Percentiles rank a stretch among this genome's conserved stretches.
These are phyloP conservation scores for Mycogone perniciosa DNA, from an alignment of 2,329 filamentous ascomycete species.

Conservation along the genomic window DNA sequence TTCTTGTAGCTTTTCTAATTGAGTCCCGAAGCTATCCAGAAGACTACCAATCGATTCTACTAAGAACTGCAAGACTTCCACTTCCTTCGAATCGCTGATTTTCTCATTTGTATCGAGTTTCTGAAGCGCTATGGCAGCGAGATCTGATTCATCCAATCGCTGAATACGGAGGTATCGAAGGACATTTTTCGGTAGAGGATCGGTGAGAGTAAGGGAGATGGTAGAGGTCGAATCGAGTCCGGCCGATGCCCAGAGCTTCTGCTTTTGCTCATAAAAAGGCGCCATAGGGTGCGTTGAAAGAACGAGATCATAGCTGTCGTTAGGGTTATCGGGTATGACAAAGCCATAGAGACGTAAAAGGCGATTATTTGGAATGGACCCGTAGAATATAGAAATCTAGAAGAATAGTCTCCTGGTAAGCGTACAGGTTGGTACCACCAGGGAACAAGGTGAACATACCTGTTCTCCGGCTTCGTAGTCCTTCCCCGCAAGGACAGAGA, in stretches of 20 bases:
- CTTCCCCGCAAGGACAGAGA: slow-evolving; percentile 23
- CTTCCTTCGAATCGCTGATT: slow-evolving; percentile 27
- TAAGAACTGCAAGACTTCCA: slow-evolving; percentile 26
- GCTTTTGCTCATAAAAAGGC: slow-evolving; percentile 28
- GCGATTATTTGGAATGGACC: slow-evolving; percentile 27
- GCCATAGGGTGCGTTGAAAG: slow-evolving; percentile 28
- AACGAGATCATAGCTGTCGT: slow-evolving; percentile 32
- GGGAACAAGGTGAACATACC: slow-evolving; percentile 20
- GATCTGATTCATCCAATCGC: slow-evolving; percentile 24
- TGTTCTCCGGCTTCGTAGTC: slow-evolving; percentile 29
- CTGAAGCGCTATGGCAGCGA: slow-evolving; percentile 20
- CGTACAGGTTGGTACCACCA: slow-evolving; percentile 9
- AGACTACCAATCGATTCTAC: slow-evolving; percentile 26
- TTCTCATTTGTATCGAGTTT: slow-evolving; percentile 20
- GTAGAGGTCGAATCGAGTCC: slow-evolving; percentile 26
- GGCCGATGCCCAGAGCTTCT: slow-evolving; percentile 28
- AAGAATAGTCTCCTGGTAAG: neutral
- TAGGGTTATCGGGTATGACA: slow-evolving; percentile 28
- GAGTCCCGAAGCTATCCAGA: slow-evolving; percentile 25
- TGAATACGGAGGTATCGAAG: slow-evolving; percentile 32
- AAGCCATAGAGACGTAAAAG: slow-evolving; percentile 33
- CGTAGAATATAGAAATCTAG: slow-evolving; percentile 24
- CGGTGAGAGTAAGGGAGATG: slow-evolving; percentile 27
- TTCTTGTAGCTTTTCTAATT: slow-evolving; percentile 25
- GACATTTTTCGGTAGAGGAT: slow-evolving; percentile 28